phyloP scores from a whole-genome alignment of 164 flowering plant species.

The Vitis rupestris region DNA sequence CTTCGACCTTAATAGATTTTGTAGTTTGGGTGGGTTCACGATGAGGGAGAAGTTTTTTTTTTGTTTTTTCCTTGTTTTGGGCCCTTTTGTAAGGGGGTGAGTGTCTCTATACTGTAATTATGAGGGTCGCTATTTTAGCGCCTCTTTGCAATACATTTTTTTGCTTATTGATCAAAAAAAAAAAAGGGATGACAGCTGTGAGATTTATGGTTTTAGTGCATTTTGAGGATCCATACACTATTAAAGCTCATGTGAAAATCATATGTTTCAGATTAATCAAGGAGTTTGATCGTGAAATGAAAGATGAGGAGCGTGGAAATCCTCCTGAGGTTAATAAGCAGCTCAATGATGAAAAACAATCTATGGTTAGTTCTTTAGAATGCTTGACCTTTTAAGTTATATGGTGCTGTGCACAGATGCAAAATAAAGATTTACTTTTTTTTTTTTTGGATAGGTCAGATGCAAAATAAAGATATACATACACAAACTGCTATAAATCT shows the following conservation, averaged over 20 bases:
- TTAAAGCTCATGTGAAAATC: conserved; percentile 7
- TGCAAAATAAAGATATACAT: no score
- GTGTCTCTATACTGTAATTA: no score
- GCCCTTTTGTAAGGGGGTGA: no score
- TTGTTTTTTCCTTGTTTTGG: no score
- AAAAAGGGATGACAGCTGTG: neutral
- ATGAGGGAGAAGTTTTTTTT: no score
- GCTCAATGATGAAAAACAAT: conserved; percentile 93
- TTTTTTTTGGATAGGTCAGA: no score
- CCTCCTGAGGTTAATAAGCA: conserved; percentile 83
- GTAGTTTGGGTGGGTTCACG: no score
- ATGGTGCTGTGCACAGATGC: neutral
- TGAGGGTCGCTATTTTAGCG: no score
- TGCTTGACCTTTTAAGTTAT: neutral
- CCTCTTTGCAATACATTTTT: no score
- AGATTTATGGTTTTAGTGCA: neutral
- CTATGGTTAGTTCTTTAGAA: conserved; percentile 56
- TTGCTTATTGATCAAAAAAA: no score
- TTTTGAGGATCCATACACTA: neutral
- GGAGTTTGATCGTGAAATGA: conserved; percentile 94
- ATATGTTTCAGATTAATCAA: conserved; percentile 66
- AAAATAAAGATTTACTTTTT: neutral
- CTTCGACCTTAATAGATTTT: no score
- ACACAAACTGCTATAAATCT: no score
- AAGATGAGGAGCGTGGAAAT: conserved; percentile 75